A percentile compares a stretch with the other conserved stretches of the same genome.
Conservation (phyloP, 176 grass and related monocot species). For the Ensete glaucum region DNA sequence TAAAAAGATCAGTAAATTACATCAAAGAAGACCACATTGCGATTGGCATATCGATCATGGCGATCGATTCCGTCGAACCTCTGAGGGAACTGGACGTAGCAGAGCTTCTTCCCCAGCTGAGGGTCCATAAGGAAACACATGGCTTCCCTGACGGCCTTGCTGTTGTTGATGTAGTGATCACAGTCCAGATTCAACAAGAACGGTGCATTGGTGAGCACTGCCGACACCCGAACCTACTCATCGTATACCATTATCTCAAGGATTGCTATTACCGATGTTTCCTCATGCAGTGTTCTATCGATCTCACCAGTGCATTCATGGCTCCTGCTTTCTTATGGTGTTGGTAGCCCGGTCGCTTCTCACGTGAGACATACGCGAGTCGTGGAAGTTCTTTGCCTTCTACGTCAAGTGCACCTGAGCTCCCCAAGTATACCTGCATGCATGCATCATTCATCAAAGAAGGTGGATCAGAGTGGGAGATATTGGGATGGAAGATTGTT, state of each 20-base stretch:
- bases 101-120: slow-evolving; percentile 89
- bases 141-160: slow-evolving; percentile 87
- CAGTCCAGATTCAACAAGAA: slow-evolving; percentile 94
- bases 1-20: slow-evolving; percentile 22
- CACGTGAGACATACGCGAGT: too few relatives aligned
- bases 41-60: slow-evolving; percentile 75
- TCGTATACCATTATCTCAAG: too few relatives aligned
- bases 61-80: slow-evolving; percentile 83
- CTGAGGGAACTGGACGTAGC: slow-evolving; percentile 94
- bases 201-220: slow-evolving; percentile 85
- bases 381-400: too few relatives aligned
- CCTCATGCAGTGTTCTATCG: too few relatives aligned
- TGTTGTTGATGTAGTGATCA: slow-evolving; percentile 97
- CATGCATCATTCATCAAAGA: too few relatives aligned
- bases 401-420: too few relatives aligned
- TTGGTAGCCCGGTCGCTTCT: too few relatives aligned
- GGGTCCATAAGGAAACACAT: slow-evolving; percentile 99
- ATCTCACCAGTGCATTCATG: slow-evolving; percentile 64
- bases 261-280: too few relatives aligned
- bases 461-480: too few relatives aligned
- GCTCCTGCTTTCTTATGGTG: slow-evolving; percentile 97
- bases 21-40: slow-evolving; percentile 94
- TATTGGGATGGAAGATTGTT: too few relatives aligned
- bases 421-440: too few relatives aligned
- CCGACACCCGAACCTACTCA: slow-evolving; percentile 52